Conservation (phyloP, 257 asterid species). For the Solanum neorickii region DNA sequence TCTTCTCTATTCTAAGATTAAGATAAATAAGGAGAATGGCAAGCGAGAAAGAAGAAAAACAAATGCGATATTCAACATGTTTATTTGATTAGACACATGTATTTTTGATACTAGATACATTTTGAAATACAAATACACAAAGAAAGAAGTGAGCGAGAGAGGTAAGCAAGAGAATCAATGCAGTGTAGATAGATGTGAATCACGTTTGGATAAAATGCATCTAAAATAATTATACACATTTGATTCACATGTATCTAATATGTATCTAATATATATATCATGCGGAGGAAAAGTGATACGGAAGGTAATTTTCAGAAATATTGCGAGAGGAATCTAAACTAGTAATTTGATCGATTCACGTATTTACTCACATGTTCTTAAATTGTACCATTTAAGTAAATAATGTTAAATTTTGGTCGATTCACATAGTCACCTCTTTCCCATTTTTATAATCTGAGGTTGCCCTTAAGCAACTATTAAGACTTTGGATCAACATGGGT, state of each 20-base stretch:
- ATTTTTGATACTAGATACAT: no score
- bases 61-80: no score
- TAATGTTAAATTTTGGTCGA: no score
- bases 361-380: not conserved
- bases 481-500: no score
- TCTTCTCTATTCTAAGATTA: no score
- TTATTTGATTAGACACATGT: no score
- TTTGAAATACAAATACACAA: no score
- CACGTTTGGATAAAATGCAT: not conserved
- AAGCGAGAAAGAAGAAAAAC: not conserved
- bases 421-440: not conserved
- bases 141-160: no score
- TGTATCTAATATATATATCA: no score
- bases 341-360: not conserved
- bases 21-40: not conserved
- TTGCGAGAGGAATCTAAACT: not conserved
- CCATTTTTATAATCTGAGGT: not conserved
- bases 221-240: not conserved
- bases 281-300: not conserved
- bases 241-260: not conserved
- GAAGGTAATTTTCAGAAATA: not conserved
- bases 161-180: not conserved
- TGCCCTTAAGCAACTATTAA: not conserved
- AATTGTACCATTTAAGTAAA: not conserved
- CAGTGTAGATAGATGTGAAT: no score